Evolutionary conservation across 2,329 filamentous ascomycete genomes (phyloP).

Genomic region (Ascomycota sp.): DNA sequence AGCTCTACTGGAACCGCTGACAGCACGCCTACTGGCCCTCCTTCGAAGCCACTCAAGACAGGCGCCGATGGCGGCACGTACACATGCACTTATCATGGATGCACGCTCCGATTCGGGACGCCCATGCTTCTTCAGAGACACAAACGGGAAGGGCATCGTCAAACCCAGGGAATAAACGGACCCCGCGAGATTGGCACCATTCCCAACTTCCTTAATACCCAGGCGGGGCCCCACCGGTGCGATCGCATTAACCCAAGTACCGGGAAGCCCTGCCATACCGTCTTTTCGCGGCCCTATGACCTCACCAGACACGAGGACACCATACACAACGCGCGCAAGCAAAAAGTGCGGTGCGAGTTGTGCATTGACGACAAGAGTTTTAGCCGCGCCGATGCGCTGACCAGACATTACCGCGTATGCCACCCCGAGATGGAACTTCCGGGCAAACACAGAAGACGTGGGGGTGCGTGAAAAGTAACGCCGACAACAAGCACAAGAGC

Average conservation of each 20-base stretch:
- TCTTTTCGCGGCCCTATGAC: slow-evolving; percentile 92
- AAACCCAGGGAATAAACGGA: slow-evolving; percentile 29
- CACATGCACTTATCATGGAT: slow-evolving; percentile 89
- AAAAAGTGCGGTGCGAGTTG: slow-evolving; percentile 80
- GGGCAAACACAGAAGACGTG: no score
- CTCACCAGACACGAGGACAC: slow-evolving; percentile 92
- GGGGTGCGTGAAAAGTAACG: no score
- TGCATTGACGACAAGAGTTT: slow-evolving; percentile 97
- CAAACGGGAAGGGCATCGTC: slow-evolving; percentile 80
- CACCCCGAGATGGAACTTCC: slow-evolving; percentile 74
- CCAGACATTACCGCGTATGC: slow-evolving; percentile 82
- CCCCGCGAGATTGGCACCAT: slow-evolving; percentile 18
- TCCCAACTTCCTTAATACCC: slow-evolving; percentile 51
- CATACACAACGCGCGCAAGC: slow-evolving; percentile 85
- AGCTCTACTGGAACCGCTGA: slow-evolving; percentile 21
- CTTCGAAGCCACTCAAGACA: slow-evolving; percentile 27
- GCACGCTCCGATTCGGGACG: slow-evolving; percentile 71
- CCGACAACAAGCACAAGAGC: no score
- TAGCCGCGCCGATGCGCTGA: slow-evolving; percentile 83
- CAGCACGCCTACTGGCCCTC: slow-evolving; percentile 10
- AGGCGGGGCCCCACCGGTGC: slow-evolving; percentile 84
- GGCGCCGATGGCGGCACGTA: slow-evolving; percentile 72
- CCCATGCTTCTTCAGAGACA: slow-evolving; percentile 79
- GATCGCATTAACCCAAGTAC: slow-evolving; percentile 87
- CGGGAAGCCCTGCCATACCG: slow-evolving; percentile 79